A percentile compares a stretch with the other conserved stretches of the same genome.
Evolutionary conservation across 371 early-diverging fungal species (phyloP).

Genomic region (Choanephora cucurbitarum): DNA sequence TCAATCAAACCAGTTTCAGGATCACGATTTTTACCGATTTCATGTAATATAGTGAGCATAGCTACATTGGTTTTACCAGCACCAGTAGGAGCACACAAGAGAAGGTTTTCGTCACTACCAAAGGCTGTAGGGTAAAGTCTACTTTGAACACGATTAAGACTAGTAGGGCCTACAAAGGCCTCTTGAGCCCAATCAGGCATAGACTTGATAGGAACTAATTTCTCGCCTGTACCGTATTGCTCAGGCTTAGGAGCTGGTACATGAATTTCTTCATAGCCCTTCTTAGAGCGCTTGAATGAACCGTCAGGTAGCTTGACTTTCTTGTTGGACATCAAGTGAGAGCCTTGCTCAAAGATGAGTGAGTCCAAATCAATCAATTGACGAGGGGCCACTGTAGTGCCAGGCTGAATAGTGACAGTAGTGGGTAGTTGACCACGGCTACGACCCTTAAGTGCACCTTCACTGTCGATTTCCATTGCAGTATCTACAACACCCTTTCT

Average conservation of each 20-base stretch:
- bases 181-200: constrained; percentile 90
- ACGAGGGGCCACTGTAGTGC: constrained; percentile 59
- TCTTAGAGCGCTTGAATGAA: constrained; percentile 88
- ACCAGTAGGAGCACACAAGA: constrained; percentile 99
- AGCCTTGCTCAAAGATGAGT: constrained; percentile 88
- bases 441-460: constrained; percentile 27
- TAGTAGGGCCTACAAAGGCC: constrained; percentile 74
- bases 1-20: constrained; percentile 76
- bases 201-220: constrained; percentile 65
- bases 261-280: constrained; percentile 96
- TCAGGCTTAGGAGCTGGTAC: constrained; percentile 89
- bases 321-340: constrained; percentile 96
- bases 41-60: constrained; percentile 92
- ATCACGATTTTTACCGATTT: constrained; percentile 79
- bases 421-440: constrained; percentile 48
- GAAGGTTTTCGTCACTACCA: constrained; percentile 88
- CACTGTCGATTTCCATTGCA: constrained; percentile 52
- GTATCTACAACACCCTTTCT: constrained; percentile 71
- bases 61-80: constrained; percentile 99
- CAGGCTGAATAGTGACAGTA: constrained; percentile 48
- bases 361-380: constrained; percentile 79
- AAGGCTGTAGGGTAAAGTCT: constrained; percentile 88
- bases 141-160: constrained; percentile 94
- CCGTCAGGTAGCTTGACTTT: constrained; percentile 93
- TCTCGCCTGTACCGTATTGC: constrained; percentile 69